These are phyloP conservation scores for Amanita muscaria DNA, from an alignment of 768 basidiomycete genomes.

Conservation along the genomic window DNA sequence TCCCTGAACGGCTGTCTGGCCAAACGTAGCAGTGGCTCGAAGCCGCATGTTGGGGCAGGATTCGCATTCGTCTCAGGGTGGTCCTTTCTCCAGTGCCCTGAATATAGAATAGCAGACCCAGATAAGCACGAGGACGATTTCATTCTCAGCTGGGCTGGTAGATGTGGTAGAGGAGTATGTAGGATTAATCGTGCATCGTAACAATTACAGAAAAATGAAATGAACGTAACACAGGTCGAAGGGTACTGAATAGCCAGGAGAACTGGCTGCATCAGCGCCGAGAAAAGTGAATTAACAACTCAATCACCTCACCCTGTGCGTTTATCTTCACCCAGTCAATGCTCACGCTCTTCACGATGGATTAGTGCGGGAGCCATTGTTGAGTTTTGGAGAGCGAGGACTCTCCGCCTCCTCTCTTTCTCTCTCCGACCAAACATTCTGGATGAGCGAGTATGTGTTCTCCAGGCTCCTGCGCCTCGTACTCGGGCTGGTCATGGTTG, in stretches of 20 bases:
- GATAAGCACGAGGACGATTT: too few species aligned
- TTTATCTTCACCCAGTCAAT: not conserved
- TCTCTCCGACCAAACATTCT: slow-evolving; percentile 61
- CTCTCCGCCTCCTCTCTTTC: slow-evolving; percentile 9
- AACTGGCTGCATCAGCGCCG: too few species aligned
- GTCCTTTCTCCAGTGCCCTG: not conserved
- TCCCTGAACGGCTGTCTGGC: too few species aligned
- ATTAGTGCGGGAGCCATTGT: not conserved
- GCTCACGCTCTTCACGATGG: not conserved
- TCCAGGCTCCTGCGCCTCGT: slow-evolving; percentile 87
- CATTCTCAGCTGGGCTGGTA: too few species aligned
- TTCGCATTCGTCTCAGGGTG: not conserved
- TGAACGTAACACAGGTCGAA: not conserved
- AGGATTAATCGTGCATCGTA: too few species aligned
- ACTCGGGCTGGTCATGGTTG: slow-evolving; percentile 92
- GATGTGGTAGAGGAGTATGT: too few species aligned
- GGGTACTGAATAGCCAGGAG: not conserved
- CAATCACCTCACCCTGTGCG: not conserved
- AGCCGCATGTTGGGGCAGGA: too few species aligned
- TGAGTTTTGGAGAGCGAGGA: not conserved
- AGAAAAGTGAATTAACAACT: not conserved
- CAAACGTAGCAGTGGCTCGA: too few species aligned
- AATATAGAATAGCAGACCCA: too few species aligned
- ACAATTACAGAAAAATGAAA: too few species aligned
- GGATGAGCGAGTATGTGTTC: slow-evolving; percentile 91